Base-by-base conservation (phyloP, 2,329 filamentous ascomycete species). In the Metarhizium guizhouense region DNA sequence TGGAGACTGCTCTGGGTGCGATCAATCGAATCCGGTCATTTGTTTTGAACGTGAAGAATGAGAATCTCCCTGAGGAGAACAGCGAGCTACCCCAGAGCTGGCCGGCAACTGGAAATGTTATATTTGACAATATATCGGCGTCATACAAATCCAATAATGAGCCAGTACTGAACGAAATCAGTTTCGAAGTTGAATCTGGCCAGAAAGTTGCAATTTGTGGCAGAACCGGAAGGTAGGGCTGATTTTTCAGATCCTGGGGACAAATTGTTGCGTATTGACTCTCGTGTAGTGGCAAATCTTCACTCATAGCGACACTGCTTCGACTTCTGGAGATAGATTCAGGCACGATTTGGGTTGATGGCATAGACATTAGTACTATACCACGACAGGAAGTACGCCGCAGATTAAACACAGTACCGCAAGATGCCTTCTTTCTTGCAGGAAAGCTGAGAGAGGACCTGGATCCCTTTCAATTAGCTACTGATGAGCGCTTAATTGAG, bases 341-440 rank as follows among this genome's bases (percentile, higher is more conserved):
- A 0, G 75, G 76, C 1, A 64, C 54, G 7, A 76, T 82, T 20
- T 64, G 58, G 1, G 67, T 82, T 10, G 78, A 81, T 54, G 70
- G 68, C 0, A 56, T 78, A 2, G 72, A 78, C 45, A 57, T 67
- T 2, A 54, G 62, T 0, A 60, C 51, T 2, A 47, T 70, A 2
- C 55, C 60, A 0, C 58, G 62, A 10, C 50, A 61, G 4, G 53
- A 55, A 11, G 51, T 70, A 0, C 62, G 68, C 1, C 56, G 61
- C 2, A 55, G 63, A 2, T 65, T 81, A 4, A 73, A 74, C 20
- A 70, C 70, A 1, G 65, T 81, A 1, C 73, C 80, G 0, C 80
- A 83, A 64, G 78, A 82, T 49, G 68, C 77, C 0, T 74, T 79
- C 54, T 70, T 79, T 13, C 65, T 82, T 8, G 70, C 72, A 2